Evolutionary conservation across 139 green algal species (phyloP), one percentile per base, ranked within the genome.

Genomic region (Trebouxia sp.): DNA sequence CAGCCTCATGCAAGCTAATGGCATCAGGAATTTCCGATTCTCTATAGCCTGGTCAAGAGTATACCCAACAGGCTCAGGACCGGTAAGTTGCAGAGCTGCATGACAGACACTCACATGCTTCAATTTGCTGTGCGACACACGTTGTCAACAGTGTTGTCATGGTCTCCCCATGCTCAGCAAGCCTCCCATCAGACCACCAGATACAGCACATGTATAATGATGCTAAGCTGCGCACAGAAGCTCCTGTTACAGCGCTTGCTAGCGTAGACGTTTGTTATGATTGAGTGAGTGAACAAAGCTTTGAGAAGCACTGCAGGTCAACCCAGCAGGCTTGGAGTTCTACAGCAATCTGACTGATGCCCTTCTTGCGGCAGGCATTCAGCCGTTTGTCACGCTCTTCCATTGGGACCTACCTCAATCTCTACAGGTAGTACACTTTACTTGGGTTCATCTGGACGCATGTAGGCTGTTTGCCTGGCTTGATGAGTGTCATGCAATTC

Each of bases 381-480:
- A 85, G 39, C 88, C 88, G 6, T 67, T 85, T 41, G 75, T 90
- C 56, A 88, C 86, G 12, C 78, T 92, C 15, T 92, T 84, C 67
- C 85, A 89, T 58, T 85, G 83, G 83, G 85, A 91, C 65, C 76
- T 90, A 43, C 87, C 87, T 22, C 87, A 86, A 66, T n/a, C 45
- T 9, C 74, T 90, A 56, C 83, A 87, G 41, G 74, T 76, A 28
- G 20, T 24, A 30, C 51, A 28, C 1, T 65, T 28, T 41, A 51
- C 26, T 77, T 65, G 51, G 51, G n/a, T n/a, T n/a, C n/a, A n/a
- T n/a, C n/a, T n/a, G n/a, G n/a, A n/a, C n/a, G n/a, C 26, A 42
- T 26, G 9, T 22, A 65, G 43, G 43, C 5, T 22, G 9, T 22
- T 17, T 7, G 0, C 39, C 28, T 26, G 30, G 65, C 65, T 42